A percentile compares a stretch with the other conserved stretches of the same genome.
phyloP scores from a whole-genome alignment of 1,284 basidiomycete genomes.

The Melampsora larici-populina region DNA sequence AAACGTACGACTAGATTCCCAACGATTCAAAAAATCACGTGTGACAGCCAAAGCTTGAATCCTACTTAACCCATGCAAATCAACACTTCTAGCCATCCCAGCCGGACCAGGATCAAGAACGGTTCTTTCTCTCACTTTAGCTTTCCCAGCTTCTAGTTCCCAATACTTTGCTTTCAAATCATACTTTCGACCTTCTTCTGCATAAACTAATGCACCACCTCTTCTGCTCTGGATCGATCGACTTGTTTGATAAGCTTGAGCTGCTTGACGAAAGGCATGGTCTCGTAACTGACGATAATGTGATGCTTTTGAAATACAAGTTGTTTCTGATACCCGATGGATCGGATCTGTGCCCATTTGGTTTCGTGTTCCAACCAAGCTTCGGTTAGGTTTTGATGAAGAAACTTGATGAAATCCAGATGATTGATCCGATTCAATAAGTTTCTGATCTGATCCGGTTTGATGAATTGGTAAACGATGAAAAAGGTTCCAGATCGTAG shows the following conservation, averaged over 20 bases:
- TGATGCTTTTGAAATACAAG: not conserved
- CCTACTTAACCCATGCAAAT: conserved; percentile 52
- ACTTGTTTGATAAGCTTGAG: not conserved
- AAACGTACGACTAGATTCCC: conserved; percentile 46
- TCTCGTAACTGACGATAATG: not conserved
- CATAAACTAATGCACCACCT: conserved; percentile 1
- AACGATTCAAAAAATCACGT: conserved; percentile 48
- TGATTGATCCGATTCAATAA: too few species aligned
- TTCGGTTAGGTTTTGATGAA: too few species aligned
- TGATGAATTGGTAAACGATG: not conserved
- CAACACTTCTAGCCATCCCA: conserved; percentile 47
- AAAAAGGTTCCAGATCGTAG: conserved; percentile 12
- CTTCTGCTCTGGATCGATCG: not conserved
- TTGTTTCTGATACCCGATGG: not conserved
- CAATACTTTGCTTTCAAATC: conserved; percentile 2
- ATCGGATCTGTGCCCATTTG: too few species aligned
- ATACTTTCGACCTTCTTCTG: not conserved
- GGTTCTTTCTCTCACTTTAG: not conserved
- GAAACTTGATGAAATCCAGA: too few species aligned
- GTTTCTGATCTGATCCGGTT: not conserved
- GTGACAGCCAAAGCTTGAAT: conserved; percentile 52
- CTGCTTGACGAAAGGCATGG: not conserved
- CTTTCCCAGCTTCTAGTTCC: conserved; percentile 3
- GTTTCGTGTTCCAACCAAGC: too few species aligned
- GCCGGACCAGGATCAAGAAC: not conserved